Evolutionary conservation across 2,329 filamentous ascomycete genomes (phyloP), one percentile per base, ranked within the genome.

Genomic region (Fonsecaea pugnacius): DNA sequence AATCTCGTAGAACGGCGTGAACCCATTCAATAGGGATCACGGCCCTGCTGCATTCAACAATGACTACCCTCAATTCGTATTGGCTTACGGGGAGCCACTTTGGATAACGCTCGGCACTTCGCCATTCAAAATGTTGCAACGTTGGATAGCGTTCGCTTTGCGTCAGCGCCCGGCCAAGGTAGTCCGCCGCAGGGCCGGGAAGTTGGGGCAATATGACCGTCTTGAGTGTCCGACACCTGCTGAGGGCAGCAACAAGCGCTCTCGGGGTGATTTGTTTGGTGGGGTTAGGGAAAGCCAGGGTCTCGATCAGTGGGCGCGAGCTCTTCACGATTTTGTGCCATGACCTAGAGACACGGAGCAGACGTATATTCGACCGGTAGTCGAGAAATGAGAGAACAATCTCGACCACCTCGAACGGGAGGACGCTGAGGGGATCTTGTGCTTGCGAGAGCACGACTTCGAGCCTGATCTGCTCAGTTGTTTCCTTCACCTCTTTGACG

Each of bases 371-470:
- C 59, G 85, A 76, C 56, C 75, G 77, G 71, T 87, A 85, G 33
- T 77, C 74, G n/a, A 87, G 75, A 65, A 83, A 76, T 9, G 75
- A 74, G n/a, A 87, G 43, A 35, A 87, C 75, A 71, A 83, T 77
- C 38, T 80, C 77, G 4, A 81, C 81, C 27, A 87, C 71, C 70
- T 88, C 85, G 1, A 82, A 72, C 0, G 85, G 85, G 7, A 88
- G 72, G 4, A 82, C 70, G 2, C 76, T 78, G 46, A 87, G 79
- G 0, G 85, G 85, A 68, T 88, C 79, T 3, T 62, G 64, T 2
- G 71, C 69, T 48, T 74, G 77, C 14, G 70, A 64, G 14, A 51
- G 62, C 38, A 71, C 63, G 52, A 75, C 67, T 21, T 70, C 74
- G 27, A 72, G 70, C 27, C 72, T 66, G 2, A 85, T 73, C 56